A percentile compares a stretch with the other conserved stretches of the same genome.
Evolutionary conservation across 495 filamentous ascomycete genomes (phyloP).

Genomic region (Aspergillus olivimuriae): DNA sequence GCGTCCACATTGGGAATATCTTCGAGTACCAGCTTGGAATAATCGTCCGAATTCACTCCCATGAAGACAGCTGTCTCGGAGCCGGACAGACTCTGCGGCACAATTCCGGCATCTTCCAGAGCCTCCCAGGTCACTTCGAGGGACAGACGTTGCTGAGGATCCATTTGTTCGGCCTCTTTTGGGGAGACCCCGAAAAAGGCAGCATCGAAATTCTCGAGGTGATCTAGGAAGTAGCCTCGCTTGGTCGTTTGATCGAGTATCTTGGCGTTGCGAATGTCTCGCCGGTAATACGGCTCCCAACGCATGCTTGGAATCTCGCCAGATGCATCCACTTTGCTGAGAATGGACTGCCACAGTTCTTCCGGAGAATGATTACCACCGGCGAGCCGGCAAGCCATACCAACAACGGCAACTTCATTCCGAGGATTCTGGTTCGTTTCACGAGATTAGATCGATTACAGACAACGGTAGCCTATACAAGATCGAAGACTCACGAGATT

Average conservation of each 20-base stretch:
- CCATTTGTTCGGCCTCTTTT: constrained; percentile 20
- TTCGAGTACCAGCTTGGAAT: constrained; percentile 27
- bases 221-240: constrained; percentile 27
- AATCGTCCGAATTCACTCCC: constrained; percentile 31
- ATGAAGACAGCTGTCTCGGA: constrained; percentile 23
- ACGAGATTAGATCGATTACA: no score
- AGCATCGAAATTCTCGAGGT: constrained; percentile 29
- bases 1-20: constrained; percentile 27
- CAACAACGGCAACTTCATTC: constrained; percentile 31
- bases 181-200: constrained; percentile 8
- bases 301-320: constrained; percentile 21
- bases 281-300: constrained; percentile 28
- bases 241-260: constrained; percentile 17
- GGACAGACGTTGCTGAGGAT: constrained; percentile 40
- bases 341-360: constrained; percentile 44
- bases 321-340: constrained; percentile 26
- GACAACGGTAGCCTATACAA: no score
- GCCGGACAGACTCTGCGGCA: constrained; percentile 12
- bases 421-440: no score
- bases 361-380: constrained; percentile 39
- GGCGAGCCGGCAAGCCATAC: constrained; percentile 35
- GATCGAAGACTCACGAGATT: no score
- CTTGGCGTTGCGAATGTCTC: constrained; percentile 24
- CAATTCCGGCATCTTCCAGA: constrained; percentile 23
- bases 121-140: constrained; percentile 52